Percentiles rank a stretch among this genome's conserved stretches.
Evolutionary conservation across 2,329 filamentous ascomycete species (phyloP).

Genomic region (Sporothrix pallida): DNA sequence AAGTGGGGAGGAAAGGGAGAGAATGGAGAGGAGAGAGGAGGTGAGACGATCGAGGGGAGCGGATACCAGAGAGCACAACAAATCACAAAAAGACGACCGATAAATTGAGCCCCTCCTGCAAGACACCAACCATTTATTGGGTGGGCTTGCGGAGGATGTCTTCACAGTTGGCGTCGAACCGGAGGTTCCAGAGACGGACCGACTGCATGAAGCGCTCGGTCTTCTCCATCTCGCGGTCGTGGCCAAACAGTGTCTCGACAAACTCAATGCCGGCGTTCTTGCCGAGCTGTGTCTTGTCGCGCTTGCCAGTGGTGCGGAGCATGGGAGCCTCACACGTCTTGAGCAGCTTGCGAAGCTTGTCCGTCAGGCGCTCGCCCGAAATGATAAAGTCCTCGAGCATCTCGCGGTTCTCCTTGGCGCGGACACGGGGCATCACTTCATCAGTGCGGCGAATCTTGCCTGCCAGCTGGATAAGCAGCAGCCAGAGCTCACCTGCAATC

Average conservation of each 20-base stretch:
- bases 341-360: slow-evolving; percentile 82
- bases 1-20: neutral
- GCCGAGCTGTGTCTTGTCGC: slow-evolving; percentile 77
- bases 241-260: slow-evolving; percentile 92
- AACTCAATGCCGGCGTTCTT: slow-evolving; percentile 94
- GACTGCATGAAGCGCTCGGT: slow-evolving; percentile 93
- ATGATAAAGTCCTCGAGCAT: slow-evolving; percentile 90
- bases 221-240: slow-evolving; percentile 84
- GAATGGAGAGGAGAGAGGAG: neutral
- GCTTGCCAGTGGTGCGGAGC: slow-evolving; percentile 81
- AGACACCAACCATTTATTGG: slow-evolving; percentile 49
- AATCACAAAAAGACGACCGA: neutral
- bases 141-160: slow-evolving; percentile 74
- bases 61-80: slow-evolving; percentile 6
- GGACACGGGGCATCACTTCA: slow-evolving; percentile 74
- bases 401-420: slow-evolving; percentile 74
- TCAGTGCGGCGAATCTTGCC: slow-evolving; percentile 93
- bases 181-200: slow-evolving; percentile 86
- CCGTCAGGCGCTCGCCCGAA: slow-evolving; percentile 83
- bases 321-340: slow-evolving; percentile 94
- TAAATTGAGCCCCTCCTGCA: neutral
- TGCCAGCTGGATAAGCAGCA: slow-evolving; percentile 89
- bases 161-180: slow-evolving; percentile 95
- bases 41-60: neutral
- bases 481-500: slow-evolving; percentile 92